Base-by-base conservation (phyloP, 2,329 filamentous ascomycete species). In the Claviceps humidiphila region DNA sequence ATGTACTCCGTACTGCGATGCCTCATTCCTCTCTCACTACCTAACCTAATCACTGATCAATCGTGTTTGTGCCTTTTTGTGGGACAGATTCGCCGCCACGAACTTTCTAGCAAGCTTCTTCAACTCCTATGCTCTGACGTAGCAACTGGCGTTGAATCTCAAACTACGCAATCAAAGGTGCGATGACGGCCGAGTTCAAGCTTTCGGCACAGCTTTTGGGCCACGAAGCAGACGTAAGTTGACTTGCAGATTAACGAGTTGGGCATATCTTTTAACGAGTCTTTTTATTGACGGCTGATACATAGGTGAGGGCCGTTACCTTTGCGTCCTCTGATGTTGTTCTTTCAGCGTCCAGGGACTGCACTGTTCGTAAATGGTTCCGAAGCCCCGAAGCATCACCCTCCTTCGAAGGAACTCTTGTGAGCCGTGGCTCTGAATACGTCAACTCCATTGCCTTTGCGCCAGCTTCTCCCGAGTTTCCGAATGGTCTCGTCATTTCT, bases 271-370 rank as follows among this genome's bases (percentile, higher is more conserved):
- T 22, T 14, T 3, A n/a, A 11, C 16, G 13, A 24, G 5, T n/a
- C 8, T 24, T 30, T 38, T n/a, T 45, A 43, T 14, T 46, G 42
- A 51, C 42, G 14, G 13, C 34, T 45, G 30, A 17, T 5, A 45
- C 26, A 7, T 59, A 97, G 91, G 91, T 98, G 60, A 89, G 91
- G 61, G 86, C 82, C 57, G 85, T 95, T 60, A 76, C 76, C 63
- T 96, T 91, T 63, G 87, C 89, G 22, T 77, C 78, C 49, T 72
- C 85, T 55, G 79, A 85, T 57, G 75, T 79, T 46, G 74, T 95
- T 55, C 72, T 95, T 58, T 95, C 93, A 20, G 89, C 88, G 39
- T 97, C 93, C 47, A 80, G 93, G 70, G 93, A 98, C 72, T 86
- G 85, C 61, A 94, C 88, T 16, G 89, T 96, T 51, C 84, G 91